Evolutionary conservation across 306 rosid genomes (phyloP), one percentile per base, ranked within the genome.

Genomic region (Ormosia semicastrata): DNA sequence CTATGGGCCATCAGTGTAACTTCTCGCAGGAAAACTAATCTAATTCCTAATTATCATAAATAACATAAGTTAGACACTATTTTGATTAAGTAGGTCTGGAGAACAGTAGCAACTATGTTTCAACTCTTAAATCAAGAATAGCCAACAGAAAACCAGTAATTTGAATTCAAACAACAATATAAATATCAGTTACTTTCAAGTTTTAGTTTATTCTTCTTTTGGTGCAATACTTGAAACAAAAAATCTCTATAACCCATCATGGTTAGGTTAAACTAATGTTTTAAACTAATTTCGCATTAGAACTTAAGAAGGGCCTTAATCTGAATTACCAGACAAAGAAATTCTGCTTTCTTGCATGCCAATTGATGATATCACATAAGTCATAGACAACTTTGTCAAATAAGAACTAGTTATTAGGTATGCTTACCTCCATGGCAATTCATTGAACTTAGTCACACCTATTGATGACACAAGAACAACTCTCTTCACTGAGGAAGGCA

Each of bases 341-440:
- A 5, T 58, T 68, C 47, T 15, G 33, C 57, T 50, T 60, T 83
- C 65, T 15, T 49, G 71, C 59, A 29, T 40, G 72, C 74, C 77
- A 76, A 49, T 3, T 2, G 3, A 29, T 18, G 33, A 62, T 50
- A 50, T 2, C 17, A 50, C 60, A 70, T 15, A 34, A 70, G 53
- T 57, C 50, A 63, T 44, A 36, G 49, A 65, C 39, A 56, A 44
- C 30, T 65, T 79, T 50, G 29, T 73, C 29, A 81, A 37, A 78
- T 75, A 46, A 64, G 68, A 79, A 76, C 54, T 54, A 65, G 56
- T 39, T 60, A 37, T 50, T 32, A 77, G 73, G 82, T 56, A 66
- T 64, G 34, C 89, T 89, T 93, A 95, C 98, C 92, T 95, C 98
- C 98, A 95, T 1, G 98, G 98, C 76, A 95, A 89, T 86, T 93